These are phyloP conservation scores for Pulveroboletus ravenelii DNA, from an alignment of 768 basidiomycete species.

Conservation along the genomic window DNA sequence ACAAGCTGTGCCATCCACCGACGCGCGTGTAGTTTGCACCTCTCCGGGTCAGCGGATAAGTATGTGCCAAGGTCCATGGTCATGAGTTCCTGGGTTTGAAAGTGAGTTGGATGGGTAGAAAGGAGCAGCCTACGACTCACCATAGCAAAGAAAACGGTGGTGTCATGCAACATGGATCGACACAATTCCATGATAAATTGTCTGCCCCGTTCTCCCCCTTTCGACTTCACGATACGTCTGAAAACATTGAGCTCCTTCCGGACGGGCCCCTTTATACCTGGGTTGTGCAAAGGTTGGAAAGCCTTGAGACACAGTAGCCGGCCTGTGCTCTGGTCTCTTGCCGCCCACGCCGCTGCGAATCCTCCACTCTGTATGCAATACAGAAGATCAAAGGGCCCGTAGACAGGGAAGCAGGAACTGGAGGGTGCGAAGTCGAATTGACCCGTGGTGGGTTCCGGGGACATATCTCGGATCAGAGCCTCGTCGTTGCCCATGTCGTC, in stretches of 20 bases:
- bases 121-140: constrained; percentile 19
- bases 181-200: constrained; percentile 38
- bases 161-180: constrained; percentile 31
- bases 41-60: constrained; percentile 20
- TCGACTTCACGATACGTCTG: constrained; percentile 29
- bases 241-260: constrained; percentile 34
- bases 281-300: constrained; percentile 17
- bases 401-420: constrained; percentile 16
- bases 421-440: neutral
- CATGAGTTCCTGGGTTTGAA: constrained; percentile 37
- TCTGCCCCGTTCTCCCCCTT: constrained; percentile 17
- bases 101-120: neutral
- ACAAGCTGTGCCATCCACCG: constrained; percentile 42
- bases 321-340: constrained; percentile 22
- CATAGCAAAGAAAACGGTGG: constrained; percentile 36
- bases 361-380: constrained; percentile 16
- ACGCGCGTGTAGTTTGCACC: constrained; percentile 26
- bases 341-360: constrained; percentile 21
- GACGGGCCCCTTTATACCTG: constrained; percentile 14
- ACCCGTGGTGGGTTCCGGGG: neutral
- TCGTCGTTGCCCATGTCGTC: neutral
- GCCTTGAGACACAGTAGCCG: constrained; percentile 39
- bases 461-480: neutral
- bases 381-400: constrained; percentile 25
- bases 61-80: constrained; percentile 32